A percentile compares a stretch with the other conserved stretches of the same genome.
These are phyloP conservation scores for Tuber brumale DNA, from an alignment of 495 filamentous ascomycete species.

Conservation along the genomic window DNA sequence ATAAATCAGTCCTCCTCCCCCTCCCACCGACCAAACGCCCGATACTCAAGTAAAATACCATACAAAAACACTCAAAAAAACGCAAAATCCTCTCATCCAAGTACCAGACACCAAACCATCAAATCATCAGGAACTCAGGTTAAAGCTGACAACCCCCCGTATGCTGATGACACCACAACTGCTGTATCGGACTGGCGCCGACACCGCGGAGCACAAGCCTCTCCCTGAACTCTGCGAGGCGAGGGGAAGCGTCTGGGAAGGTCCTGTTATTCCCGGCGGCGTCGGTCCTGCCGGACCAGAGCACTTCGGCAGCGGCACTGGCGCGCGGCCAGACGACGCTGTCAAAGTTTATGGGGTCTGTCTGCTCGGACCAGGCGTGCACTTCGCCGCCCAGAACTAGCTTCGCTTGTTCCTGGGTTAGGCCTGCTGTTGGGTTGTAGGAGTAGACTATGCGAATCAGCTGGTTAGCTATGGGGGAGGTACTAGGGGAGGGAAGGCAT, in stretches of 20 bases:
- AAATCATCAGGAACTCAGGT: conserved; percentile 3
- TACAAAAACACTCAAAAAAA: neutral
- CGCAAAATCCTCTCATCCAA: neutral
- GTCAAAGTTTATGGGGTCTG: conserved; percentile 63
- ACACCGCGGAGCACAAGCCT: conserved; percentile 61
- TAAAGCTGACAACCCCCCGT: conserved; percentile 40
- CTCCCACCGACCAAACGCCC: neutral
- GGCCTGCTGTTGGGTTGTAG: conserved; percentile 59
- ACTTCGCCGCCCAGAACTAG: conserved; percentile 72
- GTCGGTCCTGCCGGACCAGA: conserved; percentile 65
- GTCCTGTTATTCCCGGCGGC: conserved; percentile 56
- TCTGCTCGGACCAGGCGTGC: conserved; percentile 71
- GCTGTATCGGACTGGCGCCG: conserved; percentile 53
- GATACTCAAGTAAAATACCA: too few relatives aligned
- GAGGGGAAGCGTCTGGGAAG: conserved; percentile 57
- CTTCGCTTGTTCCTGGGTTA: conserved; percentile 53
- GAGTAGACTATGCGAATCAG: conserved; percentile 52
- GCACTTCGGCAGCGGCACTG: conserved; percentile 62
- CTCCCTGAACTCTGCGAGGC: conserved; percentile 66
- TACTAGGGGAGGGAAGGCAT: conserved; percentile 9
- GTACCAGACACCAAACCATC: neutral
- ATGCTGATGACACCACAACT: conserved; percentile 50
- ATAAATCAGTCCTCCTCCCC: neutral
- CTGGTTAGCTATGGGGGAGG: neutral
- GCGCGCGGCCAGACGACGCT: conserved; percentile 68